These are phyloP conservation scores for Sesbania bispinosa DNA, from an alignment of 306 rosid genomes.

Conservation along the genomic window DNA sequence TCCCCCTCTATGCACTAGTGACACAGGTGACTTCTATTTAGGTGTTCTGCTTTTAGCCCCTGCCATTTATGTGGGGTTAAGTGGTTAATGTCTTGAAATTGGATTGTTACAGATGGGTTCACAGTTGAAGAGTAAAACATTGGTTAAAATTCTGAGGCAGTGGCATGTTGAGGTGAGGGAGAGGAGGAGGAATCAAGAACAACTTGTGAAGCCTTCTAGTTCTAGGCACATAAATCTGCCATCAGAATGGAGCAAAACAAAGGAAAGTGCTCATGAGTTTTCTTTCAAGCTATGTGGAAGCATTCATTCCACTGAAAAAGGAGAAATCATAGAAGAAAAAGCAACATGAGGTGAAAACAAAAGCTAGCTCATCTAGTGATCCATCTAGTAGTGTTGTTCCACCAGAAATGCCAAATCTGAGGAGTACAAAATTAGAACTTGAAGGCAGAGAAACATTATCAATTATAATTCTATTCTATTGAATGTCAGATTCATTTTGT, in stretches of 20 bases:
- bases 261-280: neutral
- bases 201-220: neutral
- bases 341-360: neutral
- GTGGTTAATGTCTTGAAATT: neutral
- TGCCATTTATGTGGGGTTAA: neutral
- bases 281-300: neutral
- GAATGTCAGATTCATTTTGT: no score
- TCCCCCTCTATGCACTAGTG: conserved; percentile 16
- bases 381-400: neutral
- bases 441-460: no score
- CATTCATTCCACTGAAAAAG: neutral
- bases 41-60: neutral
- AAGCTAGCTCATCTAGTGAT: neutral
- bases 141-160: conserved; percentile 2
- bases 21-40: neutral
- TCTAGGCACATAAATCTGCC: neutral
- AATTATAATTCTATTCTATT: no score
- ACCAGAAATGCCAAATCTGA: neutral
- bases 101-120: conserved; percentile 1
- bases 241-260: neutral
- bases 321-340: conserved; percentile 7
- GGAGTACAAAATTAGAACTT: neutral
- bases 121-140: conserved; percentile 12
- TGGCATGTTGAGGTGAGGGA: conserved; percentile 18
- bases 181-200: neutral